These are phyloP conservation scores for Arthrobotrys conoides DNA, from an alignment of 2,329 filamentous ascomycete species.

Conservation along the genomic window DNA sequence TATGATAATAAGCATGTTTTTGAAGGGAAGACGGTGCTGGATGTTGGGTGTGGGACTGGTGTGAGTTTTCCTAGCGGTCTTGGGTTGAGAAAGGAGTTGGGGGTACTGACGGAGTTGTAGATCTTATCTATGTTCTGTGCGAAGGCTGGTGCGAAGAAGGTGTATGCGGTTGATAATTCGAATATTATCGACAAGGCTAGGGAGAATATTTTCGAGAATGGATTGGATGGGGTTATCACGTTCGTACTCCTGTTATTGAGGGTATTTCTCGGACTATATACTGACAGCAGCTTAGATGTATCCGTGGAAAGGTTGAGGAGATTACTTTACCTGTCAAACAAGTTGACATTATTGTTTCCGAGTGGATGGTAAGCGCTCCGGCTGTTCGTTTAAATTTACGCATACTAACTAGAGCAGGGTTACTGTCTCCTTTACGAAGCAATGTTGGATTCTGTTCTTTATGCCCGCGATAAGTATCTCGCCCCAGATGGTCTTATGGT, in stretches of 20 bases:
- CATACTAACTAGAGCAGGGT: slow-evolving; percentile 68
- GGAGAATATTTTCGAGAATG: slow-evolving; percentile 87
- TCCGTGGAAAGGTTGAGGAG: slow-evolving; percentile 90
- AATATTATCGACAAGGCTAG: slow-evolving; percentile 89
- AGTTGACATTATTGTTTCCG: slow-evolving; percentile 94
- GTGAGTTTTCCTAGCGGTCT: slow-evolving; percentile 65
- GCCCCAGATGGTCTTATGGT: slow-evolving; percentile 84
- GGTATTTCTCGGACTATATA: slow-evolving; percentile 11
- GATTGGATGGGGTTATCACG: slow-evolving; percentile 80
- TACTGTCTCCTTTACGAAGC: slow-evolving; percentile 94
- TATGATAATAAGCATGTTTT: slow-evolving; percentile 92
- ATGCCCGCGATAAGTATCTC: slow-evolving; percentile 88
- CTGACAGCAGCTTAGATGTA: slow-evolving; percentile 69
- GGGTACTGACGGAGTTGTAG: slow-evolving; percentile 7
- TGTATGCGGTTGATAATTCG: slow-evolving; percentile 93
- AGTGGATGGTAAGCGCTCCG: slow-evolving; percentile 80
- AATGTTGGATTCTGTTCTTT: slow-evolving; percentile 94
- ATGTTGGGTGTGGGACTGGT: slow-evolving; percentile 86
- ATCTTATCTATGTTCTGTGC: slow-evolving; percentile 97
- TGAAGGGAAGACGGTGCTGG: slow-evolving; percentile 84
- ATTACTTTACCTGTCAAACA: slow-evolving; percentile 81
- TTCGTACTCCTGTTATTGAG: slow-evolving; percentile 63
- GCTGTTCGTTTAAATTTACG: not conserved
- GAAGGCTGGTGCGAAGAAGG: slow-evolving; percentile 85
- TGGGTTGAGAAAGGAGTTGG: slow-evolving; percentile 66